Conservation (phyloP, 1,139 yeast genomes). For the Saccharomyces hybrid region DNA sequence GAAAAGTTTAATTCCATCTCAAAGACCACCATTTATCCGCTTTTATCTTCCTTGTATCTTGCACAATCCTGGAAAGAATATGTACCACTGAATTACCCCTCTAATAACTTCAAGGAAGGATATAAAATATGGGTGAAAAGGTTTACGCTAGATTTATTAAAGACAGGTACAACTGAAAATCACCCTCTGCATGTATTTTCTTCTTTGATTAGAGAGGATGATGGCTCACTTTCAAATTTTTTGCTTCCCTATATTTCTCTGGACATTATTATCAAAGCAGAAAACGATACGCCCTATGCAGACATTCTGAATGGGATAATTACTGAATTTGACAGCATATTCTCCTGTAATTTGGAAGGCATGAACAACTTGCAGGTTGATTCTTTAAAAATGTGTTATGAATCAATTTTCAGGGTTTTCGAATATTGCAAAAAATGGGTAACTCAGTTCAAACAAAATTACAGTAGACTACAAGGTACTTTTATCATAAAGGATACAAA, state of each 20-base stretch:
- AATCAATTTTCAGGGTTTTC: constrained; percentile 64
- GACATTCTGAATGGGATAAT: constrained; percentile 41
- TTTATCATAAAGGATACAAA: constrained; percentile 24
- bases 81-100: constrained; percentile 39
- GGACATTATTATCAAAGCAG: constrained; percentile 46
- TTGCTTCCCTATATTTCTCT: constrained; percentile 74
- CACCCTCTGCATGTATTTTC: constrained; percentile 61
- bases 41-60: constrained; percentile 61
- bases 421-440: constrained; percentile 84
- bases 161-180: constrained; percentile 37
- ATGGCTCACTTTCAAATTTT: constrained; percentile 58
- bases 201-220: constrained; percentile 63
- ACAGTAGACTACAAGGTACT: constrained; percentile 21
- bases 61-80: constrained; percentile 44
- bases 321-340: constrained; percentile 50
- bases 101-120: constrained; percentile 38
- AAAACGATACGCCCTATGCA: constrained; percentile 36
- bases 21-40: constrained; percentile 67
- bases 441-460: constrained; percentile 31
- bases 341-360: constrained; percentile 41
- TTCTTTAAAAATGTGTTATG: constrained; percentile 55
- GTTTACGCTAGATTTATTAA: constrained; percentile 58
- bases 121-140: constrained; percentile 63
- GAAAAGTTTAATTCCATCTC: constrained; percentile 56
- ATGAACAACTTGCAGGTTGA: constrained; percentile 49